Percentiles rank a stretch among this genome's conserved stretches.
Conservation (phyloP, 2,329 filamentous ascomycete genomes). For the Trichoderma lentiforme region DNA sequence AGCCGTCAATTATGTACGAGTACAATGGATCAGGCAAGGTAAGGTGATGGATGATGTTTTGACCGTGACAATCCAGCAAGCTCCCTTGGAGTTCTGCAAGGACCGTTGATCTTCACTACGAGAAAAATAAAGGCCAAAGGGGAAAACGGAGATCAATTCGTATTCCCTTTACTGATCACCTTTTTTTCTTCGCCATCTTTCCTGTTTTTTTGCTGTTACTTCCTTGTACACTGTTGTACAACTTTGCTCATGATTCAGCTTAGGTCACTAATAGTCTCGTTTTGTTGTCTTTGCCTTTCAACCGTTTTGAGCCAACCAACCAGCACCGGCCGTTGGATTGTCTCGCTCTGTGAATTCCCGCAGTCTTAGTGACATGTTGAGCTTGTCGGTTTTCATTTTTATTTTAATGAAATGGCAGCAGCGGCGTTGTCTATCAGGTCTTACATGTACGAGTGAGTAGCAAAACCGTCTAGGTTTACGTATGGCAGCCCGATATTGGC, state of each 20-base stretch:
- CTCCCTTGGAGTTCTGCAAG: background rate
- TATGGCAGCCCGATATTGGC: background rate
- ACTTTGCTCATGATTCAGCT: background rate
- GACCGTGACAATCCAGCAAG: background rate
- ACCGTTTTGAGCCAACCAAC: background rate
- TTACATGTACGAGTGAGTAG: background rate
- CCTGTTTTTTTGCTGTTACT: background rate
- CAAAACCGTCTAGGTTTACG: background rate
- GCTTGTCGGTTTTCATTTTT: background rate
- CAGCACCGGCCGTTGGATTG: background rate
- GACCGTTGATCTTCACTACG: background rate
- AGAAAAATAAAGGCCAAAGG: background rate
- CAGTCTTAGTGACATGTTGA: background rate
- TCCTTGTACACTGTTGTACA: background rate
- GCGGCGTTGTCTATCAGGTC: background rate
- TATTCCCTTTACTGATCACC: background rate
- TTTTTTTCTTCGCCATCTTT: background rate
- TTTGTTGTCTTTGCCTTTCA: conserved; percentile 1
- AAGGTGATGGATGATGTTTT: background rate
- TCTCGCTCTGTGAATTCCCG: conserved; percentile 15
- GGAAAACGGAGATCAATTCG: background rate
- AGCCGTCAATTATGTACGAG: background rate
- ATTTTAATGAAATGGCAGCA: background rate
- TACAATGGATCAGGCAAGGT: background rate
- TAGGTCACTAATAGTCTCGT: background rate